Evolutionary conservation across 1,139 yeast genomes (phyloP).

Genomic region (Waltiozyma sp.): DNA sequence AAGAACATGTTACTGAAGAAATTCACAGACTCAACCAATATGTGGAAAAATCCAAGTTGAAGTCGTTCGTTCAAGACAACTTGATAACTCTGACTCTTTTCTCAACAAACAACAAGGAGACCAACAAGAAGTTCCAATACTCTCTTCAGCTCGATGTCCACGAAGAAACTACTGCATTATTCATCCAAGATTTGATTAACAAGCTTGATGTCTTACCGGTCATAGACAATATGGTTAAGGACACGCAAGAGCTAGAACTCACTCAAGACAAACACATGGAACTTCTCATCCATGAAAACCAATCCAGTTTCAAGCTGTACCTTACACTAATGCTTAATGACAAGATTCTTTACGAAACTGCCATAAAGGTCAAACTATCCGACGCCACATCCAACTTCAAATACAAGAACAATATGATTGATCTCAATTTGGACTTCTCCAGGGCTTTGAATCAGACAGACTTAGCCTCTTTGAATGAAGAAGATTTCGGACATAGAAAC

Average conservation of each 20-base stretch:
- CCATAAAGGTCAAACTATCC: constrained; percentile 1
- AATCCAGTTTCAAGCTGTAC: constrained; percentile 4
- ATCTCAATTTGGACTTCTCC: background rate
- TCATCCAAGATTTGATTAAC: background rate
- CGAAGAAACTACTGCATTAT: background rate
- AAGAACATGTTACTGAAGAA: background rate
- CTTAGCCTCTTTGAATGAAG: background rate
- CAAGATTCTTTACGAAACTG: constrained; percentile 4
- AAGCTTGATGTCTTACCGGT: constrained; percentile 1
- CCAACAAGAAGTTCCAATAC: constrained; percentile 1
- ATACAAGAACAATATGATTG: background rate
- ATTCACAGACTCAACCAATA: background rate
- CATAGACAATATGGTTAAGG: constrained; percentile 2
- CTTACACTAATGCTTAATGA: constrained; percentile 3
- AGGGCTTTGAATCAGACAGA: background rate
- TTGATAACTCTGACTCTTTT: background rate
- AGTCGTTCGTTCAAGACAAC: background rate
- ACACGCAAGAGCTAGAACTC: constrained; percentile 1
- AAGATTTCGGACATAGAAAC: background rate
- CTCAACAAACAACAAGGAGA: constrained; percentile 1
- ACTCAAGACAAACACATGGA: constrained; percentile 6
- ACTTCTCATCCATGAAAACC: constrained; percentile 8
- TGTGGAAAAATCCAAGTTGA: background rate
- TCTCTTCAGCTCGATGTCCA: background rate
- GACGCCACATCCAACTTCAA: background rate